Base-by-base conservation (phyloP, 768 basidiomycete genomes). In the Chiua virens region DNA sequence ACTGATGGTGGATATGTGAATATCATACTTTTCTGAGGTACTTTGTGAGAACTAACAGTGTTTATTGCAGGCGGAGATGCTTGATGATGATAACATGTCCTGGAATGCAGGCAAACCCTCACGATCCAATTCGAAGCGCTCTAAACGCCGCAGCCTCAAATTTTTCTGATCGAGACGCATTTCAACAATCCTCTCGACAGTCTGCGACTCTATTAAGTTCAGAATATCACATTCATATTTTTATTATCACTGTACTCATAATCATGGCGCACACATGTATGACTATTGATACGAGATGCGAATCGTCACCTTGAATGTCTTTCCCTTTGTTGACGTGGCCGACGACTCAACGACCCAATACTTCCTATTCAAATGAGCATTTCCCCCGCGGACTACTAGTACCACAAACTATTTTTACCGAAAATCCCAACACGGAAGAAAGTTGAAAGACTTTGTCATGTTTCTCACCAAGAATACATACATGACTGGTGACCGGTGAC, bases 71-170 rank as follows among this genome's bases (percentile, higher is more conserved):
- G 63, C 63, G 4, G 56, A 65, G 39, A 59, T 67, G 65, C 62
- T 65, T 7, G 63, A 64, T 5, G 63, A 65, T 2, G 63, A 65
- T 37, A 65, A 65, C 35, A 67, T 67, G 63, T 61, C 63, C 21
- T 65, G 63, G 63, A 54, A 51, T 10, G 23, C 47, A 17, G 10
- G 43, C 6, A 61, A 45, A 49, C 6, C 30, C n/a, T 44, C 47
- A 20, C 38, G 22, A 6, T 27, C 36, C 20, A 44, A 10, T 18
- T 28, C 50, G 8, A 57, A 50, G 51, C 25, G 36, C 32, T 46
- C 50, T 39, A 47, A 50, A 39, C 58, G 37, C 6, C 48, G 45
- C 39, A 52, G 20, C 35, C 14, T 49, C 27, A 39, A 35, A 22
- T 34, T 53, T 39, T 61, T 61, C 50, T 65, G 39, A 47, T 46